phyloP scores from a whole-genome alignment of 139 green algal genomes.

The Chlamydomonas schloesseri region DNA sequence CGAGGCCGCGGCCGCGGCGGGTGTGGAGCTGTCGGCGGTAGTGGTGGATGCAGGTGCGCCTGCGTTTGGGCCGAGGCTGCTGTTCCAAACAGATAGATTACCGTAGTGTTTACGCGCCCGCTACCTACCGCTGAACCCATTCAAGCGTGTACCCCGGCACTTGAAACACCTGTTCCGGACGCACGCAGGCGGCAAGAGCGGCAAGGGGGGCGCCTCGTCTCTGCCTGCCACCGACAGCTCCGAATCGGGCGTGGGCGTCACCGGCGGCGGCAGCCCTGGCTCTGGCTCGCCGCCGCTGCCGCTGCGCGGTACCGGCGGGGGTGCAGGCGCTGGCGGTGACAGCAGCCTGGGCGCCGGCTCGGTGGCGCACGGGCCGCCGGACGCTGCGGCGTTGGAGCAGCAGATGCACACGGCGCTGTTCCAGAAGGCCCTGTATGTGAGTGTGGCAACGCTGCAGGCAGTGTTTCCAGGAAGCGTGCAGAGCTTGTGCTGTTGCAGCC shows the following conservation, averaged over 20 bases:
- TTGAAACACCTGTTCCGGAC: too few relatives aligned
- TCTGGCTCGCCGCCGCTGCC: neutral
- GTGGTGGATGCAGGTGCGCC: neutral
- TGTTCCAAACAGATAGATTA: too few relatives aligned
- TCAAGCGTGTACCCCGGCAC: too few relatives aligned
- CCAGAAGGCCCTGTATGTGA: slow-evolving; percentile 6
- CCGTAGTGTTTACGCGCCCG: too few relatives aligned
- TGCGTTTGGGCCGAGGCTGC: too few relatives aligned
- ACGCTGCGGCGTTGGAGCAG: neutral
- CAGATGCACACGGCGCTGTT: slow-evolving; percentile 10
- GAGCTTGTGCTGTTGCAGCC: too few relatives aligned
- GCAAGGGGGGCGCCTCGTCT: slow-evolving; percentile 6
- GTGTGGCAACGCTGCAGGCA: too few relatives aligned
- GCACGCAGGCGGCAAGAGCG: slow-evolving; percentile 3
- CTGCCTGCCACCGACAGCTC: slow-evolving; percentile 7
- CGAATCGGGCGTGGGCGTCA: neutral
- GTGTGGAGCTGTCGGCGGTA: slow-evolving; percentile 2
- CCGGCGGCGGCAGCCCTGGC: neutral
- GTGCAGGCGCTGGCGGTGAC: neutral
- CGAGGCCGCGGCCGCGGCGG: neutral
- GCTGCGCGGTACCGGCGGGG: too few relatives aligned
- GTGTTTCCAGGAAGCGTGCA: too few relatives aligned
- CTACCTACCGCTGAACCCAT: too few relatives aligned
- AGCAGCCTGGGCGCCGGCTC: neutral
- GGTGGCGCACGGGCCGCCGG: neutral